phyloP scores from a whole-genome alignment of 2,329 filamentous ascomycete species.

The Graphiopsis chlorocephala region DNA sequence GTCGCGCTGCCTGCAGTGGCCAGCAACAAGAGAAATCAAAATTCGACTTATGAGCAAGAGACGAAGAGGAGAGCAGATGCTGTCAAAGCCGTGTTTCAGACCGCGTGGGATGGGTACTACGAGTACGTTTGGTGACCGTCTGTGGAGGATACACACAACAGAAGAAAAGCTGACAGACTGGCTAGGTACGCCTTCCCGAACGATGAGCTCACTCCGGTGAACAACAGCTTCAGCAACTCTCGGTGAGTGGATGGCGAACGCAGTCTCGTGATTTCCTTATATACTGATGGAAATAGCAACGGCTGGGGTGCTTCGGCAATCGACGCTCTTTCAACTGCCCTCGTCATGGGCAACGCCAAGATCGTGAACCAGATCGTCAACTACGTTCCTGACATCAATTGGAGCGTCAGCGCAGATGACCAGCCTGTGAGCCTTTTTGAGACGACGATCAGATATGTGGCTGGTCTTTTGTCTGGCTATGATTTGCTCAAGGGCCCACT shows the following conservation, averaged over 20 bases:
- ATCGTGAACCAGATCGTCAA: slow-evolving; percentile 70
- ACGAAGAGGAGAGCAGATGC: slow-evolving; percentile 48
- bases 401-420: slow-evolving; percentile 50
- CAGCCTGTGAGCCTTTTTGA: slow-evolving; percentile 75
- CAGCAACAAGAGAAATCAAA: neutral
- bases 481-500: slow-evolving; percentile 71
- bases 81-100: slow-evolving; percentile 66
- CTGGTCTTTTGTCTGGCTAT: slow-evolving; percentile 72
- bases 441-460: slow-evolving; percentile 85
- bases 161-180: slow-evolving; percentile 44
- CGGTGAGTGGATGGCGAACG: slow-evolving; percentile 48
- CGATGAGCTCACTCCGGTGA: slow-evolving; percentile 70
- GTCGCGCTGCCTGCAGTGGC: neutral
- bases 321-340: slow-evolving; percentile 75
- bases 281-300: slow-evolving; percentile 53
- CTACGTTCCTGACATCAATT: slow-evolving; percentile 69
- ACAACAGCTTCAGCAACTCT: slow-evolving; percentile 64
- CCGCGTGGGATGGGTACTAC: slow-evolving; percentile 62
- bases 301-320: slow-evolving; percentile 82
- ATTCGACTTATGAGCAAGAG: neutral
- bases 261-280: neutral
- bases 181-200: slow-evolving; percentile 70
- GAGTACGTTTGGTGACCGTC: slow-evolving; percentile 15
- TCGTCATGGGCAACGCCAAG: slow-evolving; percentile 68
- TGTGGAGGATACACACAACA: neutral